Evolutionary conservation across 225 moss, liverwort and hornwort genomes (phyloP).

Genomic region (Anthoceros angustus): DNA sequence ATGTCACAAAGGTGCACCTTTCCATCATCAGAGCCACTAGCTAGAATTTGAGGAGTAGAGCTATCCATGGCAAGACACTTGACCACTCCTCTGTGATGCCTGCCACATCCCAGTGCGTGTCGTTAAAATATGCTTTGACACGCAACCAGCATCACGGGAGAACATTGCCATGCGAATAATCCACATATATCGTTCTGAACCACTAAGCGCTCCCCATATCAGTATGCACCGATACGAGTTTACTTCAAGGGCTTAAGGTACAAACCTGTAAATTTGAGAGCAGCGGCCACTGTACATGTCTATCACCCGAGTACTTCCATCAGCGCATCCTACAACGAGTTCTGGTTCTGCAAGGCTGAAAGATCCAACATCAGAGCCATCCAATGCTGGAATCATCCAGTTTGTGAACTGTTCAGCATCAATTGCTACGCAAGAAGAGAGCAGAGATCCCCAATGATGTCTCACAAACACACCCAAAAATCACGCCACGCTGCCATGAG

Average conservation of each 20-base stretch:
- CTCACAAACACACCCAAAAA: neutral
- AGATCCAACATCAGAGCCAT: neutral
- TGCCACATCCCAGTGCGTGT: slow-evolving; percentile 14
- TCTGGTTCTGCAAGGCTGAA: slow-evolving; percentile 67
- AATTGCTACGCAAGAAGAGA: too few species aligned
- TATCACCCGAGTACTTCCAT: slow-evolving; percentile 54
- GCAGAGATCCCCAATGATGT: too few species aligned
- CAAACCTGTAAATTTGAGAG: slow-evolving; percentile 68
- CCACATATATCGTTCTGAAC: neutral
- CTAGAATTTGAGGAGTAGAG: slow-evolving; percentile 37
- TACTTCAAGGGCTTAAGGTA: neutral
- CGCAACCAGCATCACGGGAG: neutral
- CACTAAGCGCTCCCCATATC: neutral
- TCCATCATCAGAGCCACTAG: slow-evolving; percentile 61
- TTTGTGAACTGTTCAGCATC: too few species aligned
- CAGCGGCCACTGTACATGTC: slow-evolving; percentile 74
- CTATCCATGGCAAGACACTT: slow-evolving; percentile 40
- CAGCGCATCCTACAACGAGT: slow-evolving; percentile 58
- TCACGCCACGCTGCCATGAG: neutral
- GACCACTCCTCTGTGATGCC: slow-evolving; percentile 62
- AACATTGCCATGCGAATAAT: neutral
- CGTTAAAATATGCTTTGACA: too few species aligned
- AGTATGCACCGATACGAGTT: neutral
- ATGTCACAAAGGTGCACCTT: slow-evolving; percentile 56
- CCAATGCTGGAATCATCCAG: neutral